Base-by-base conservation (phyloP, 352 stramenopile species). In the Globisporangium megalacanthum region DNA sequence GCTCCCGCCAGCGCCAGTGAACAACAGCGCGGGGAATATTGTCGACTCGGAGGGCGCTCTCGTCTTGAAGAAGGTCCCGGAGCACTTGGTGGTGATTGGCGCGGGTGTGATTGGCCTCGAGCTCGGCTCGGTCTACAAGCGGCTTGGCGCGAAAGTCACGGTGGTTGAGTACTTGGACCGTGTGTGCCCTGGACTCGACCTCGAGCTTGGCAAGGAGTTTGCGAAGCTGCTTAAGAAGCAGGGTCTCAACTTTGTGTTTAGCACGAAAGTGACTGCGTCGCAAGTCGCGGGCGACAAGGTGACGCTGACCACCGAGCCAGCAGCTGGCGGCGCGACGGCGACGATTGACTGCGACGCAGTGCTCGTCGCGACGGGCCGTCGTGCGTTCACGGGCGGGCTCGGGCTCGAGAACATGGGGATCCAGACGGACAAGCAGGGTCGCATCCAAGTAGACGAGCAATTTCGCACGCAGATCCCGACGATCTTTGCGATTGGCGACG, bases 131-230 rank as follows among this genome's bases (percentile, higher is more conserved):
- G 96, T 99, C 1, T 99, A 98, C 93, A 91, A 87, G 68, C 90
- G 96, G 64, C 85, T 99, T 1, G 96, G 97, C 13, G 54, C 79
- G 41, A 88, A 94, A 65, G 97, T 99, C 11, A 99, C 96, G 22
- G 97, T 99, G 9, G 96, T 99, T 55, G 97, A 99, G 84, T 99
- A 95, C 72, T 79, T 98, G 62, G 97, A 99, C 87, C 67, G 84
- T 20, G 85, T 98, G 6, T 98, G 92, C 61, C 78, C 83, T 1
- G 79, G 77, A 20, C 96, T 99, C 73, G 97, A 99, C 81, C 65
- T 86, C 48, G 97, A 98, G 67, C 58, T 99, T 20, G 91, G 87
- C 39, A 98, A 98, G 72, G 95, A 98, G 58, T 99, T 99, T 77
- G 90, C 97, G 65, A 95, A 95, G 61, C 86, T 96, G 48, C 77